These are phyloP conservation scores for Hypoxylon sp. DNA, from an alignment of 2,329 filamentous ascomycete genomes.

Conservation along the genomic window DNA sequence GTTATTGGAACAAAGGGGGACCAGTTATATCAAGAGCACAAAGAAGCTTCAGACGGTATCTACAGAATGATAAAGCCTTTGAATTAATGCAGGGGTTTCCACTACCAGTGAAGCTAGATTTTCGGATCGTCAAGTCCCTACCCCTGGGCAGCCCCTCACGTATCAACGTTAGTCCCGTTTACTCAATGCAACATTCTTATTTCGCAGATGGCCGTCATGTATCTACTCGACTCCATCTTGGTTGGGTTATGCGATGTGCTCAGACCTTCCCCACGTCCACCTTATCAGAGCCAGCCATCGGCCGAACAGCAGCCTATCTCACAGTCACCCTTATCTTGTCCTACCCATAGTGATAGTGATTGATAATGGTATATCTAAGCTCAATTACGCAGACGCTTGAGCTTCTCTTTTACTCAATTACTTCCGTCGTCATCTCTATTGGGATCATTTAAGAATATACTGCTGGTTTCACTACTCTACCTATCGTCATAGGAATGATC, in stretches of 20 bases:
- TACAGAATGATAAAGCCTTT: conserved; percentile 8
- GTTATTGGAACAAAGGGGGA: background rate
- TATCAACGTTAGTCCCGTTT: conserved; percentile 11
- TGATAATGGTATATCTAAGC: conserved; percentile 4
- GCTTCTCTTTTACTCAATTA: background rate
- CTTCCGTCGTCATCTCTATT: background rate
- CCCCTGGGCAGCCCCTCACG: conserved; percentile 6
- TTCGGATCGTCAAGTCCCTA: conserved; percentile 13
- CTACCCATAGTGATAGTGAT: conserved; percentile 19
- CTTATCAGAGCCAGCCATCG: conserved; percentile 31
- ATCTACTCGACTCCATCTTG: conserved; percentile 13
- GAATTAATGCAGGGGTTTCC: conserved; percentile 13
- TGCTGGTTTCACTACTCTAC: background rate
- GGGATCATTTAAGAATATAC: background rate
- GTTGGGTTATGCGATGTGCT: conserved; percentile 20
- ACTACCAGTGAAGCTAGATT: conserved; percentile 10
- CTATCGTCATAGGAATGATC: background rate
- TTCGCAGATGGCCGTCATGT: conserved; percentile 9
- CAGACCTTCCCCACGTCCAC: conserved; percentile 22
- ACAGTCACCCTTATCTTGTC: conserved; percentile 21
- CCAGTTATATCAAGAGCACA: background rate
- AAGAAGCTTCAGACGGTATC: conserved; percentile 9
- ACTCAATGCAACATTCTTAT: conserved; percentile 25
- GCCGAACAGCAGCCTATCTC: conserved; percentile 31
- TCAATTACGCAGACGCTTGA: background rate